phyloP scores from a whole-genome alignment of 345 rosid species.

The Hibiscus trionum region DNA sequence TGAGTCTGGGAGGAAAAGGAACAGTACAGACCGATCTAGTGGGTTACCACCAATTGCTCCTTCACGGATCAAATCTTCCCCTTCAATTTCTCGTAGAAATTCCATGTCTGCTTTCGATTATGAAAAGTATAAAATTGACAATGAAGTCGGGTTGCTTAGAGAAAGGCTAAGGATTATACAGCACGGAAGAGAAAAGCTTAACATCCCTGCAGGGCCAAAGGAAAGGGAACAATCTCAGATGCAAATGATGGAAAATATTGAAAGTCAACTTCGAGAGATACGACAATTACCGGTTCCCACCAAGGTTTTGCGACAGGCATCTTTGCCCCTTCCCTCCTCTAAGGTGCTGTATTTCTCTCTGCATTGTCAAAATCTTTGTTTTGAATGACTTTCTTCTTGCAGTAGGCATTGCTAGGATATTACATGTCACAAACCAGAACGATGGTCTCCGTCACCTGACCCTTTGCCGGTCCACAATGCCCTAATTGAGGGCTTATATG shows the following conservation, averaged over 20 bases:
- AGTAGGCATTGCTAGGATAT: neutral
- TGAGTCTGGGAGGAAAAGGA: constrained; percentile 34
- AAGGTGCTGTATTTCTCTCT: constrained; percentile 34
- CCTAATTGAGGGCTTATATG: neutral
- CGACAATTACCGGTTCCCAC: constrained; percentile 27
- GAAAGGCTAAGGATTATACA: constrained; percentile 55
- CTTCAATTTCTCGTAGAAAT: constrained; percentile 39
- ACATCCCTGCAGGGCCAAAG: constrained; percentile 20
- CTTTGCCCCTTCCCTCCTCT: constrained; percentile 44
- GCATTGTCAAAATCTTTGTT: neutral
- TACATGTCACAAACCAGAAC: neutral
- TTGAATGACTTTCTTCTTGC: neutral
- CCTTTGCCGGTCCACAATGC: neutral
- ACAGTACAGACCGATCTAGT: constrained; percentile 35
- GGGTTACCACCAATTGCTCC: constrained; percentile 24
- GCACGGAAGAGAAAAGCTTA: constrained; percentile 54
- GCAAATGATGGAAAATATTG: constrained; percentile 34
- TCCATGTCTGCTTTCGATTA: constrained; percentile 69
- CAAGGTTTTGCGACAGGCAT: constrained; percentile 34
- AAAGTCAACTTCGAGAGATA: constrained; percentile 37
- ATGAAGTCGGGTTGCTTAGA: constrained; percentile 56
- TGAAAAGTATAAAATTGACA: constrained; percentile 51
- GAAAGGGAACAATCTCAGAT: constrained; percentile 32
- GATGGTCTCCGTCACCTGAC: neutral
- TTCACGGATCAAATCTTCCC: constrained; percentile 21